Base-by-base conservation (phyloP, 2,329 filamentous ascomycete species). In the Fusarium sp. region DNA sequence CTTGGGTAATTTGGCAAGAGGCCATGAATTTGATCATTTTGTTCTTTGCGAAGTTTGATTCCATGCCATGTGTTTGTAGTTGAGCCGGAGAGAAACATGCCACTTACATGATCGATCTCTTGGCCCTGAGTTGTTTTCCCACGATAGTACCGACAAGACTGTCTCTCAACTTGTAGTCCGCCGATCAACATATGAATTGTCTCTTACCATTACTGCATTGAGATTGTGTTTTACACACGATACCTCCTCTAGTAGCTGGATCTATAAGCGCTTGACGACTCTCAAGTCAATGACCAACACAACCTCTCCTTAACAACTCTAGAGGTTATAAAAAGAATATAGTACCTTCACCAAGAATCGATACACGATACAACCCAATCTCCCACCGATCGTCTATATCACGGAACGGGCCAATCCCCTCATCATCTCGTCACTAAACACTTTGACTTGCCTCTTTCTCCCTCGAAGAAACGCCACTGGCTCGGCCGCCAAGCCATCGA, bases 381-480 rank as follows among this genome's bases (percentile, higher is more conserved):
- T 63, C 50, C 48, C 46, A 31, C 20, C 38, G 46, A 65, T 63
- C 31, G 41, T 49, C 35, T 26, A 44, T 38, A 63, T 60, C 56
- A 58, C 56, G 53, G 57, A 61, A 57, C 41, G 57, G 57, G 31
- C 54, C 59, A 66, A 66, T 68, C 57, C 57, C 53, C 52, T 50
- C 35, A 48, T 35, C 54, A 13, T 52, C 31, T 63, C 38, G 48
- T 53, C 69, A 48, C 55, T 39, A 39, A 57, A 47, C 55, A 35
- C 41, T 41, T 63, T 52, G 33, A 55, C 57, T 69, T 55, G 41
- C 57, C 57, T 63, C 48, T 57, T 62, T 62, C 48, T 57, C 39
- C 24, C 48, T 54, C 21, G 31, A 68, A 56, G 38, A 54, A 66
- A 52, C 70, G 71, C 71, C 72, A 74, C 72, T 62, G 65, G 60